phyloP scores from a whole-genome alignment of 129 eudicot genomes.

The Chrysanthemum lavandulifolium region DNA sequence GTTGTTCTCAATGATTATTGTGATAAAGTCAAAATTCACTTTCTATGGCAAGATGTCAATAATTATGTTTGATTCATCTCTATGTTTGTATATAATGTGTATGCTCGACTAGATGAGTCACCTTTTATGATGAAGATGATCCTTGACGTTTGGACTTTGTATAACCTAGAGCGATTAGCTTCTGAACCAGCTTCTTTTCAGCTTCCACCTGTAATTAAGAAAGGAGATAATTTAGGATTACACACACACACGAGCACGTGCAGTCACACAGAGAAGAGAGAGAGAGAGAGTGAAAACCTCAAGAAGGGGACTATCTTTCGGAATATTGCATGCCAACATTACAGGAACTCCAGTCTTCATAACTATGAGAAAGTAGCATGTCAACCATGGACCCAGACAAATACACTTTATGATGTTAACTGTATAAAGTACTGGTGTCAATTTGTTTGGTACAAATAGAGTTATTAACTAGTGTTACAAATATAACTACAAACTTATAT shows the following conservation, averaged over 20 bases:
- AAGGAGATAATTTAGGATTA: background rate
- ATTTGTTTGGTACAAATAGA: background rate
- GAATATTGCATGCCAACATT: constrained; percentile 75
- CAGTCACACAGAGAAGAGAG: background rate
- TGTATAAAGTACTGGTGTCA: background rate
- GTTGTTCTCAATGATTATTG: background rate
- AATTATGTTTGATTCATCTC: background rate
- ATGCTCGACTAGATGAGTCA: background rate
- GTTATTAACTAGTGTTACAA: too few species aligned
- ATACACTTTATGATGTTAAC: background rate
- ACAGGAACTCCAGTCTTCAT: constrained; percentile 79
- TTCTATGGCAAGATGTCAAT: background rate
- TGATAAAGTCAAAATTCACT: background rate
- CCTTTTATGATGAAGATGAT: constrained; percentile 1
- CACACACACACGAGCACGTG: background rate
- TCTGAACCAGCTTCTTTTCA: constrained; percentile 76
- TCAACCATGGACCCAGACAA: constrained; percentile 6
- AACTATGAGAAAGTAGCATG: constrained; percentile 38
- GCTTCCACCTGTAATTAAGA: constrained; percentile 52
- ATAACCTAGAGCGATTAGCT: constrained; percentile 78
- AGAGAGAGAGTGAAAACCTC: constrained; percentile 56
- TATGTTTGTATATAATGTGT: background rate
- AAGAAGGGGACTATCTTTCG: constrained; percentile 78
- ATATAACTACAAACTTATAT: too few species aligned
- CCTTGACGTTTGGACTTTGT: constrained; percentile 44